Evolutionary conservation across 805 yeast species (phyloP), one percentile per base, ranked within the genome.

Genomic region (Metschnikowia santaceciliae): DNA sequence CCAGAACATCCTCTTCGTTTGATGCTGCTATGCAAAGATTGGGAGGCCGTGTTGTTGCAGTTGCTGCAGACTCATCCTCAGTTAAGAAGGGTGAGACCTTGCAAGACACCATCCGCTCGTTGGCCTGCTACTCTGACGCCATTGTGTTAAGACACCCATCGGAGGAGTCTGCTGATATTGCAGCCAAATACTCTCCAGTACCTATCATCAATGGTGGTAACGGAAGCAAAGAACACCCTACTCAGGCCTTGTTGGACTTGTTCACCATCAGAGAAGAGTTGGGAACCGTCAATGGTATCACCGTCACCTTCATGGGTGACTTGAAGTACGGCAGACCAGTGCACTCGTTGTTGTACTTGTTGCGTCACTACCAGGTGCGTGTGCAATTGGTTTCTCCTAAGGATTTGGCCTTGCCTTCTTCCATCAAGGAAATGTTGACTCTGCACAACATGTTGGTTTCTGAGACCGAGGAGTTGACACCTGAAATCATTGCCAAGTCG

Each of bases 1-100:
- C 99, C 37, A 83, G 99, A 74, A 94, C 99, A 33, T 83, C 95
- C 17, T 84, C 97, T 20, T 94, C 98, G 1, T 95, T 95, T 68
- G 96, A 94, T 69, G 97, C 97, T 62, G 99, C 99, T 54, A 94
- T 94, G 99, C 98, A 94, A 78, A 88, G 99, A 76, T 79, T 94
- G 62, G 99, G 99, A 70, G 99, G 99, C 67, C 83, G 96, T 72
- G 96, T 90, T 60, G 88, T 95, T 59, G 81, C 95, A 49, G 87
- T 94, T 57, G 79, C 88, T 55, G 87, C 94, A 54, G 83, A 81
- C 57, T 79, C 90, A 33, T 91, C 98, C n/a, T 89, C 97, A 22
- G 97, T 91, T 46, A 88, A 90, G 77, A 94, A 94, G 79, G 99
- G 99, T 60, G 99, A 94, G 78, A 88, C 97, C 42, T 78, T 94